A percentile compares a stretch with the other conserved stretches of the same genome.
These are phyloP conservation scores for Lodderomyces pseudojiufengensis DNA, from an alignment of 1,139 yeast genomes.

Conservation along the genomic window DNA sequence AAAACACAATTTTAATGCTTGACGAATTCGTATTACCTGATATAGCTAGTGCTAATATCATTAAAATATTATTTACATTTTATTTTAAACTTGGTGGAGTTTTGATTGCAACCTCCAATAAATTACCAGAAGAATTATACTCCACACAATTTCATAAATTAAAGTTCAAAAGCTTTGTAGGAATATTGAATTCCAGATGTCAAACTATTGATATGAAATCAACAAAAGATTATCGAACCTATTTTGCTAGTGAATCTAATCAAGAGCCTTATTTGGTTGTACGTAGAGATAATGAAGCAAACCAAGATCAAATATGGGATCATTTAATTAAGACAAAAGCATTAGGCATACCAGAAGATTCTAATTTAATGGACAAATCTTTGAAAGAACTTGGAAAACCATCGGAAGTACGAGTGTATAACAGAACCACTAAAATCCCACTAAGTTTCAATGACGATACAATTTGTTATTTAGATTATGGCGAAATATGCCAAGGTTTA, in stretches of 20 bases:
- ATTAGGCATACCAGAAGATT: conserved; percentile 14
- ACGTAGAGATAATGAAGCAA: conserved; percentile 20
- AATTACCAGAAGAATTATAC: conserved; percentile 67
- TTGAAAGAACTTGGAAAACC: conserved; percentile 23
- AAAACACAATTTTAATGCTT: conserved; percentile 56
- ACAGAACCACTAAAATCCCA: conserved; percentile 49
- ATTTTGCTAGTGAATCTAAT: conserved; percentile 28
- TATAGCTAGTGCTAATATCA: conserved; percentile 64
- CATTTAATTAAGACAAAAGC: conserved; percentile 22
- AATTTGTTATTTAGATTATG: conserved; percentile 50
- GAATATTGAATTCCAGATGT: conserved; percentile 59
- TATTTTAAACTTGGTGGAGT: conserved; percentile 74
- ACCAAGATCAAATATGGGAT: conserved; percentile 35
- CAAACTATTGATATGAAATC: conserved; percentile 62
- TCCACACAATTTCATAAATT: conserved; percentile 59
- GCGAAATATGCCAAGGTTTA: conserved; percentile 54
- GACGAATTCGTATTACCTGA: conserved; percentile 79
- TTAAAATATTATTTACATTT: conserved; percentile 61
- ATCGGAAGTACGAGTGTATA: conserved; percentile 48
- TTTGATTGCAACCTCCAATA: conserved; percentile 66
- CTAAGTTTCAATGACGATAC: conserved; percentile 32
- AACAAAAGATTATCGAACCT: conserved; percentile 50
- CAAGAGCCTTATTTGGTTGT: conserved; percentile 28
- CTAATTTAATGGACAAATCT: conserved; percentile 14
- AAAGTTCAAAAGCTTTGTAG: conserved; percentile 55